These are phyloP conservation scores for Meyerozyma elateridarum DNA, from an alignment of 1,139 yeast genomes.

Conservation along the genomic window DNA sequence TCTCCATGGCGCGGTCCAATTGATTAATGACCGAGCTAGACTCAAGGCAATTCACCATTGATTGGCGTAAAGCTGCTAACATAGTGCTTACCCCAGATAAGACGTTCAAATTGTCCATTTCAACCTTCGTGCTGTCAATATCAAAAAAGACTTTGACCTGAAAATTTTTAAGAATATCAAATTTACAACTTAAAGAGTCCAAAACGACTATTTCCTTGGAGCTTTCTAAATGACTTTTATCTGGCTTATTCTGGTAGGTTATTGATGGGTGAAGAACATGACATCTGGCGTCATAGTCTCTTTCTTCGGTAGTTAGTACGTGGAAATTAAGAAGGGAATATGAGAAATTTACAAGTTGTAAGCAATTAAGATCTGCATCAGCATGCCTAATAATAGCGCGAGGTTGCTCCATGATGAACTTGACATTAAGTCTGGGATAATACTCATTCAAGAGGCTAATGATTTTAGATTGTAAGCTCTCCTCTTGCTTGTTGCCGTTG, in stretches of 20 bases:
- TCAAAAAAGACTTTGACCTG: constrained; percentile 21
- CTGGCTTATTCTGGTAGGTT: constrained; percentile 21
- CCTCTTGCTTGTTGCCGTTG: not conserved
- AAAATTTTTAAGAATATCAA: constrained; percentile 29
- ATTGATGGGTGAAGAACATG: constrained; percentile 32
- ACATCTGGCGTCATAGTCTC: constrained; percentile 35
- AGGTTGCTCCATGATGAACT: constrained; percentile 42
- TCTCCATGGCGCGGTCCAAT: constrained; percentile 6
- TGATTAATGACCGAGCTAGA: constrained; percentile 20
- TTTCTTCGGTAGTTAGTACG: constrained; percentile 27
- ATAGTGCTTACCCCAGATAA: constrained; percentile 30
- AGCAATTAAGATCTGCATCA: constrained; percentile 16
- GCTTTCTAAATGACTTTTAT: constrained; percentile 5
- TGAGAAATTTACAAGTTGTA: constrained; percentile 30
- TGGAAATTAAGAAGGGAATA: constrained; percentile 38
- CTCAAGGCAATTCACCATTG: constrained; percentile 24
- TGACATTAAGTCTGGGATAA: constrained; percentile 40
- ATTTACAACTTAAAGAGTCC: constrained; percentile 19
- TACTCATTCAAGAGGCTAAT: constrained; percentile 33
- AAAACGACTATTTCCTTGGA: constrained; percentile 19
- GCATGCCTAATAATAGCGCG: constrained; percentile 31
- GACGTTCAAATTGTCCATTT: constrained; percentile 28
- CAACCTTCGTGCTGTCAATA: constrained; percentile 19
- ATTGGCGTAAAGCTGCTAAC: constrained; percentile 22
- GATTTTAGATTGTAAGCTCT: constrained; percentile 1